phyloP scores from a whole-genome alignment of 2,329 filamentous ascomycete genomes.

The Aspergillus ochraceoroseus region DNA sequence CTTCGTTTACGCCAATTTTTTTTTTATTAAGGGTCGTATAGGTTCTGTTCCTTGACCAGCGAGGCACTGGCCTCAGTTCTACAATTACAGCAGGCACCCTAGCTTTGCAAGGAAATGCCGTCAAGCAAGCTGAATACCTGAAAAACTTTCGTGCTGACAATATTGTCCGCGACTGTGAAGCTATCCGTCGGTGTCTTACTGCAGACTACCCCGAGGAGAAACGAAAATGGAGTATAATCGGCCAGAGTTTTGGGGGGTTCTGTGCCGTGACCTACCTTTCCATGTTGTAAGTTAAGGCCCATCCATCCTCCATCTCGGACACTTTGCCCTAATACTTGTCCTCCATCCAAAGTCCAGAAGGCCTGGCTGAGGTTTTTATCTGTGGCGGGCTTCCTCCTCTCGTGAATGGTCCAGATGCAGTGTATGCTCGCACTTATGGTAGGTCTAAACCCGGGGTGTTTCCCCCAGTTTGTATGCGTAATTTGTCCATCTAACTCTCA shows the following conservation, averaged over 20 bases:
- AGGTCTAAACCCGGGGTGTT: constrained; percentile 14
- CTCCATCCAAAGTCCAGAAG: constrained; percentile 54
- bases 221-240: constrained; percentile 78
- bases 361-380: constrained; percentile 75
- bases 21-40: constrained; percentile 22
- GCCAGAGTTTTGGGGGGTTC: constrained; percentile 91
- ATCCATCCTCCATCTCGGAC: not conserved
- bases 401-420: constrained; percentile 63
- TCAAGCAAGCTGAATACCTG: constrained; percentile 72
- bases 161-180: constrained; percentile 85
- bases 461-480: not conserved
- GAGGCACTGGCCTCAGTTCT: constrained; percentile 79
- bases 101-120: constrained; percentile 56
- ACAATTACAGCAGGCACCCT: constrained; percentile 72
- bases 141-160: constrained; percentile 82
- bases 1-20: no score
- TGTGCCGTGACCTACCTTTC: constrained; percentile 79
- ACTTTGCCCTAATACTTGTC: constrained; percentile 1
- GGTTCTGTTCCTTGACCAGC: constrained; percentile 78
- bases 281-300: constrained; percentile 49
- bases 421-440: constrained; percentile 67
- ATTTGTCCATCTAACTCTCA: constrained; percentile 14
- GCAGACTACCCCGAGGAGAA: constrained; percentile 62
- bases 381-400: constrained; percentile 80
- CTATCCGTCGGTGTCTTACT: constrained; percentile 71